Evolutionary conservation across 1,139 yeast genomes (phyloP).

Genomic region (Blastobotrys capitulatus): DNA sequence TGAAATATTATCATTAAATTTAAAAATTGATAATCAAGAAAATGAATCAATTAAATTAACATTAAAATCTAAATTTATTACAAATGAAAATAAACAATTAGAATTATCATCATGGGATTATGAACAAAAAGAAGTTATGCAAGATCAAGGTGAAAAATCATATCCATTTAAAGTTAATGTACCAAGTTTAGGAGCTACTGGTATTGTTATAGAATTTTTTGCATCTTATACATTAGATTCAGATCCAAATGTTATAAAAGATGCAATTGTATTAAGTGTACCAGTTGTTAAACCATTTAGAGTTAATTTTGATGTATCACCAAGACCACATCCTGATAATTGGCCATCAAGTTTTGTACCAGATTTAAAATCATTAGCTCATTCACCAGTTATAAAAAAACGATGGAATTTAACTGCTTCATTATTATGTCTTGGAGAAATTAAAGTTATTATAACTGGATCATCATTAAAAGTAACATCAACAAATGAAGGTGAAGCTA

Average conservation of each 20-base stretch:
- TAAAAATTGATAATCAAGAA: constrained; percentile 28
- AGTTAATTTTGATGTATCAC: constrained; percentile 31
- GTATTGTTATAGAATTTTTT: constrained; percentile 25
- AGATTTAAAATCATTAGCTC: constrained; percentile 13
- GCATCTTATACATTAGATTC: constrained; percentile 23
- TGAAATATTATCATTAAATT: constrained; percentile 22
- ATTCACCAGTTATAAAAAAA: constrained; percentile 26
- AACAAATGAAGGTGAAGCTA: constrained; percentile 17
- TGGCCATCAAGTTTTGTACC: constrained; percentile 37
- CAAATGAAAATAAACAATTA: constrained; percentile 16
- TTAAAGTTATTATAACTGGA: constrained; percentile 21
- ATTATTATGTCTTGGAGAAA: constrained; percentile 24
- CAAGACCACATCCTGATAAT: constrained; percentile 27
- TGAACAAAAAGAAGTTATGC: background rate
- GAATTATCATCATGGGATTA: constrained; percentile 8
- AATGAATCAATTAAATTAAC: constrained; percentile 23
- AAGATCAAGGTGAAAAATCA: constrained; percentile 3
- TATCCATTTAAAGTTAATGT: constrained; percentile 19
- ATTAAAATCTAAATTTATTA: constrained; percentile 19
- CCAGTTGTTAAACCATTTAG: constrained; percentile 32
- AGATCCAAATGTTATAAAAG: constrained; percentile 26
- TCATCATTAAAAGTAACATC: constrained; percentile 19
- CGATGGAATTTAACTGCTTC: constrained; percentile 30
- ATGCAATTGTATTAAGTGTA: constrained; percentile 22
- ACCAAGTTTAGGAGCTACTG: constrained; percentile 20